These are phyloP conservation scores for Camillea tinctor DNA, from an alignment of 2,329 filamentous ascomycete species.

Conservation along the genomic window DNA sequence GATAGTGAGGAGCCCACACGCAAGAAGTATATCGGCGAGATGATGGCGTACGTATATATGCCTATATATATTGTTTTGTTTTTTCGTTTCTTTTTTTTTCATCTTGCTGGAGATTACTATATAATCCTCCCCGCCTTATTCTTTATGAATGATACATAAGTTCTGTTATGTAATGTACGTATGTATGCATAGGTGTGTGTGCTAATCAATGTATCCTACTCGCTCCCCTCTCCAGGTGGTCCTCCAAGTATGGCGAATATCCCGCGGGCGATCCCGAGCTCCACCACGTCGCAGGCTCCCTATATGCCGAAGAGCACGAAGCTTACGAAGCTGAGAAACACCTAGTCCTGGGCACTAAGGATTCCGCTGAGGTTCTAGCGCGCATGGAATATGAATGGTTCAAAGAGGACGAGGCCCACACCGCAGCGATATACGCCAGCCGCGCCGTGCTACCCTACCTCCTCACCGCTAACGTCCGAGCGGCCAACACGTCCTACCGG, in stretches of 20 bases:
- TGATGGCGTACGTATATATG: conserved; percentile 68
- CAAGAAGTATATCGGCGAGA: conserved; percentile 88
- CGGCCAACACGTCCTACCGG: conserved; percentile 78
- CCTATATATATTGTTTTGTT: neutral
- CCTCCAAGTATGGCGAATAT: conserved; percentile 77
- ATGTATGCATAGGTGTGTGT: neutral
- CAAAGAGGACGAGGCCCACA: conserved; percentile 80
- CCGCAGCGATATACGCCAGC: conserved; percentile 80
- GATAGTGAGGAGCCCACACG: conserved; percentile 80
- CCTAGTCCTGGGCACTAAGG: conserved; percentile 81
- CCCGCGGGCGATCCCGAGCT: conserved; percentile 92
- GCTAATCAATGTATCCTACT: conserved; percentile 9
- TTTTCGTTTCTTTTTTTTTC: conserved; percentile 3
- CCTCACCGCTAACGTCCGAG: conserved; percentile 83
- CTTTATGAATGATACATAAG: no score
- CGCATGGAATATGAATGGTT: conserved; percentile 94
- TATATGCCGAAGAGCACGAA: conserved; percentile 92
- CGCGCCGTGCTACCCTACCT: conserved; percentile 90
- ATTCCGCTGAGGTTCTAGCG: conserved; percentile 77
- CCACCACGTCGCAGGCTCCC: conserved; percentile 83
- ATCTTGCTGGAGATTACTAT: neutral
- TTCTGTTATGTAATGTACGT: no score
- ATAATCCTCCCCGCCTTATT: no score
- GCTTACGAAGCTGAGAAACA: conserved; percentile 92
- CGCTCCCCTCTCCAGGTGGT: conserved; percentile 63